phyloP scores from a whole-genome alignment of 345 rosid genomes.

The Murraya koenigii region DNA sequence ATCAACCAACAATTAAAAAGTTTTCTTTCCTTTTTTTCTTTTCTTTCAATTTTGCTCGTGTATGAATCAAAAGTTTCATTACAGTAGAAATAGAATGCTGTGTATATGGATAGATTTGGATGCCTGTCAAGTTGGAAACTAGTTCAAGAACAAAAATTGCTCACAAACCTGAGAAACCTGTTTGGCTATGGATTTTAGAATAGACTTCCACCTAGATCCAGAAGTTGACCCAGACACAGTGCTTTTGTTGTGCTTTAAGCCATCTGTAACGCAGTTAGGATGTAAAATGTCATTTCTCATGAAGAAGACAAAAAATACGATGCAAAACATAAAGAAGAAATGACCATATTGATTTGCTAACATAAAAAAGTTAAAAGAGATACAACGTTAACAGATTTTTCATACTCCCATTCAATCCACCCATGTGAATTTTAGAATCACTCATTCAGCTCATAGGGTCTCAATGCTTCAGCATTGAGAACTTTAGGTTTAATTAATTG shows the following conservation, averaged over 20 bases:
- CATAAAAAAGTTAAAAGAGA: not conserved
- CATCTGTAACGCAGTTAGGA: conserved; percentile 34
- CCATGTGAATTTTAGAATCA: not conserved
- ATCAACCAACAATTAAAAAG: not conserved
- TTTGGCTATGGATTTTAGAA: conserved; percentile 57
- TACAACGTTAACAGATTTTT: not conserved
- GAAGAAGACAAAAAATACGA: not conserved
- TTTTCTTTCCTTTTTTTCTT: not conserved
- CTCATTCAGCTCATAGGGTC: not conserved
- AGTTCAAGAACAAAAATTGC: not conserved
- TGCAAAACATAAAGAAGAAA: not conserved
- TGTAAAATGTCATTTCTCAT: not conserved
- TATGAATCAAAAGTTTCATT: not conserved
- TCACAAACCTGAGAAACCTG: conserved; percentile 72
- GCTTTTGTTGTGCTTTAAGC: conserved; percentile 22
- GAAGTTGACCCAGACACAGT: conserved; percentile 23
- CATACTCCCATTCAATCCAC: not conserved
- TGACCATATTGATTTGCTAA: not conserved
- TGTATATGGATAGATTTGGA: not conserved
- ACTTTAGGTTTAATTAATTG: not conserved
- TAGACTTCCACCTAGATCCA: conserved; percentile 55
- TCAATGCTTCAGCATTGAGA: not conserved
- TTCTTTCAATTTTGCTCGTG: too few species aligned
- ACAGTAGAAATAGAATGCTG: not conserved
- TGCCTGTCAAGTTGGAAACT: not conserved